Evolutionary conservation across 768 basidiomycete genomes (phyloP), one percentile per base, ranked within the genome.

Genomic region (Naganishia onofrii): DNA sequence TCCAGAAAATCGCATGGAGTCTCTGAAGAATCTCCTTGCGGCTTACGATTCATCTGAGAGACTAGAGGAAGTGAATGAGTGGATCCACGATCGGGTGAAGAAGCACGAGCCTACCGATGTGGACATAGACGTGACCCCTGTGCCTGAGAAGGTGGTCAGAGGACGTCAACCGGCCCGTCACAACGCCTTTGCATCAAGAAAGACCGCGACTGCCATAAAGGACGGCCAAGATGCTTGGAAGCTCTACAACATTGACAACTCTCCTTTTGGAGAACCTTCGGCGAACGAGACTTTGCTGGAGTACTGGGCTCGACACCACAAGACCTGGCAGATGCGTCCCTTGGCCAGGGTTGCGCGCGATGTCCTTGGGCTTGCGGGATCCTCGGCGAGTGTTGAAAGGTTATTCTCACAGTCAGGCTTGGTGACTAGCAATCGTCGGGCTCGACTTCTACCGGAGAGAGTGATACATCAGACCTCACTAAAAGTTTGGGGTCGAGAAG

Each of bases 151-250:
- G 42, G 7, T 42, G 15, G 42, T 42, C 42, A 42, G 42, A 42
- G 42, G 42, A 7, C 42, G 42, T 42, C 42, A 42, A 42, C 42
- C 42, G 6, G 42, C 15, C 42, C 42, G 42, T 15, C 42, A 42
- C 42, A 42, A 42, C 15, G 42, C 42, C 15, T 42, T 42, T 42
- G 42, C 42, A 42, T 42, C 42, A 7, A 42, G 42, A 15, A 42
- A 42, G 2, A 42, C 42, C 42, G 42, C 42, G 42, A 42, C 42
- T 42, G 42, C 42, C 13, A 42, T 42, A 7, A 42, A 42, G 13
- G 42, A 42, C 42, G 42, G 42, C 42, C 42, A 42, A 56, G 55
- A 56, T 32, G 55, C 55, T 29, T 56, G 55, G 55, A 32, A 28
- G 31, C 15, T 56, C 29, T 56, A 32, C 28, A 56, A 56, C 31